phyloP scores from a whole-genome alignment of 345 rosid species.

The Sonneratia caseolaris region DNA sequence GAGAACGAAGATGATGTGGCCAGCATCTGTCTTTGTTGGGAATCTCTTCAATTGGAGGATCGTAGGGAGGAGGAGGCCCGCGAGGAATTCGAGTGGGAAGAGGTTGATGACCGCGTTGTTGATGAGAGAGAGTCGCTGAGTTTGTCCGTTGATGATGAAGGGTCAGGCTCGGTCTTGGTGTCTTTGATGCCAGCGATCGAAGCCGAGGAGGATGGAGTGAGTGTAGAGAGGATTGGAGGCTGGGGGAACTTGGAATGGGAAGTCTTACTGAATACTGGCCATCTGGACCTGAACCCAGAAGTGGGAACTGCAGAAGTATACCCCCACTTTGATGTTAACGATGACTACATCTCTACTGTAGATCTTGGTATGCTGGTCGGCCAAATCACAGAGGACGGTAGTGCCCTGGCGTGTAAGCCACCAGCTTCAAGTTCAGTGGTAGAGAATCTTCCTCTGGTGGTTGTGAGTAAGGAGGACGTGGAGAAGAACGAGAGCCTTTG shows the following conservation, averaged over 20 bases:
- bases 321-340: slow-evolving; percentile 46
- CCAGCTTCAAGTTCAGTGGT: slow-evolving; percentile 60
- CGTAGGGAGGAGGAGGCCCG: slow-evolving; percentile 22
- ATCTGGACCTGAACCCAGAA: slow-evolving; percentile 44
- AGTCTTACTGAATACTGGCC: slow-evolving; percentile 55
- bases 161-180: slow-evolving; percentile 47
- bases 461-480: slow-evolving; percentile 37
- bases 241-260: slow-evolving; percentile 66
- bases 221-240: slow-evolving; percentile 41
- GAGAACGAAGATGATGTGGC: slow-evolving; percentile 37
- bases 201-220: slow-evolving; percentile 33
- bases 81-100: slow-evolving; percentile 94
- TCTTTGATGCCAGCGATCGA: slow-evolving; percentile 31
- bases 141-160: slow-evolving; percentile 46
- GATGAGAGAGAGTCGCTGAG: slow-evolving; percentile 60
- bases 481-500: slow-evolving; percentile 39
- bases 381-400: slow-evolving; percentile 70
- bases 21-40: slow-evolving; percentile 57
- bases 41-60: slow-evolving; percentile 64
- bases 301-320: slow-evolving; percentile 28
- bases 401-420: slow-evolving; percentile 41
- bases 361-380: slow-evolving; percentile 70
- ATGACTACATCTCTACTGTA: slow-evolving; percentile 47
- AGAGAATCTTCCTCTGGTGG: slow-evolving; percentile 47
- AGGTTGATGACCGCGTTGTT: slow-evolving; percentile 47